These are phyloP conservation scores for Agrocybe pediades DNA, from an alignment of 768 basidiomycete genomes.

Conservation along the genomic window DNA sequence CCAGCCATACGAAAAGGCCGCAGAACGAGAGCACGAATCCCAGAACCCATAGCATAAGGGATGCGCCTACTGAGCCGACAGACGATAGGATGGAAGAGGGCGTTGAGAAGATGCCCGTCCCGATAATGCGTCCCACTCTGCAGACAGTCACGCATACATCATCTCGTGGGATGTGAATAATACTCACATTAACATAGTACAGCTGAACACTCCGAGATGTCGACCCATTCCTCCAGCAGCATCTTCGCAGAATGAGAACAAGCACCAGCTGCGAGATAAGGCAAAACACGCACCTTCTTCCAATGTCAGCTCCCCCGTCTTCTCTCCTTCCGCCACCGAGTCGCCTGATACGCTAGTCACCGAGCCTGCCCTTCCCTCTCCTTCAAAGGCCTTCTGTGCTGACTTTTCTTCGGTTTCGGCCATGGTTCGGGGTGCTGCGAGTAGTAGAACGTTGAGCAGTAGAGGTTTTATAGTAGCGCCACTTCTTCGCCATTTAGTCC, in stretches of 20 bases:
- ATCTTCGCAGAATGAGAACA: slow-evolving; percentile 20
- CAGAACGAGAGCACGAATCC: slow-evolving; percentile 61
- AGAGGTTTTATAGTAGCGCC: not conserved
- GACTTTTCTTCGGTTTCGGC: not conserved
- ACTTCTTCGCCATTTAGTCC: not conserved
- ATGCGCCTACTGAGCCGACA: slow-evolving; percentile 60
- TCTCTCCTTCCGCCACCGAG: slow-evolving; percentile 9
- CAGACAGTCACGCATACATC: not conserved
- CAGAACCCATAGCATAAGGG: slow-evolving; percentile 64
- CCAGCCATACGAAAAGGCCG: slow-evolving; percentile 64
- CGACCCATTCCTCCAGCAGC: slow-evolving; percentile 59
- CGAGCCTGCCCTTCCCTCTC: not conserved
- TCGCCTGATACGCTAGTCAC: not conserved
- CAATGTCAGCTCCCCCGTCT: slow-evolving; percentile 47
- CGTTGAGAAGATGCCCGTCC: slow-evolving; percentile 67
- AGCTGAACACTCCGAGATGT: slow-evolving; percentile 57
- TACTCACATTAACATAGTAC: slow-evolving; percentile 53
- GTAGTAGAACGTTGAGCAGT: not conserved
- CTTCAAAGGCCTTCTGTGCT: not conserved
- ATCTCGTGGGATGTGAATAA: not conserved
- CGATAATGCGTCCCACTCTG: slow-evolving; percentile 58
- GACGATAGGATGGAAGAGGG: slow-evolving; percentile 59
- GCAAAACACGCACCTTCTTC: slow-evolving; percentile 44
- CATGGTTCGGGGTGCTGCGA: not conserved
- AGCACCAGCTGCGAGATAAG: not conserved